Percentiles rank a stretch among this genome's conserved stretches.
phyloP scores from a whole-genome alignment of 2,329 filamentous ascomycete species.

The Clarireedia monteithiana region DNA sequence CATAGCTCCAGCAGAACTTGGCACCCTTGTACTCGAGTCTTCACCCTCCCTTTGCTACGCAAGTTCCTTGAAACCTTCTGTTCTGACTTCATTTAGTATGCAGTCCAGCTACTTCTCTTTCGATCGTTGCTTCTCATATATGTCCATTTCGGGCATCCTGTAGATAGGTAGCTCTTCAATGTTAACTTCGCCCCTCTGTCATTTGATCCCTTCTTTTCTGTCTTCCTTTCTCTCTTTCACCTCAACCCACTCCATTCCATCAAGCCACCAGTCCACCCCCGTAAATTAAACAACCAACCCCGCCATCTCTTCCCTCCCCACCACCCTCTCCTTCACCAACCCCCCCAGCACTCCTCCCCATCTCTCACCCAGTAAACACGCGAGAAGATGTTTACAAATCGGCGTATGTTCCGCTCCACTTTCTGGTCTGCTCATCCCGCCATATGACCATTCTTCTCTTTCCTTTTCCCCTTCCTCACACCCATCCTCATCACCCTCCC shows the following conservation, averaged over 20 bases:
- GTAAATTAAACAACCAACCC: slow-evolving; percentile 45
- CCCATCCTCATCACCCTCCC: slow-evolving; percentile 7
- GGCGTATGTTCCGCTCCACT: slow-evolving; percentile 32
- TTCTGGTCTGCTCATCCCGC: slow-evolving; percentile 35
- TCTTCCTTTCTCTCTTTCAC: background rate
- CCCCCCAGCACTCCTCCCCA: slow-evolving; percentile 50
- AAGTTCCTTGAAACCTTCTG: too few relatives aligned
- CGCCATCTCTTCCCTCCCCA: slow-evolving; percentile 60
- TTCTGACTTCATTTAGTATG: too few relatives aligned
- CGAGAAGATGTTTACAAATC: slow-evolving; percentile 84
- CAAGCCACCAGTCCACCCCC: background rate
- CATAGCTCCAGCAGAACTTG: too few relatives aligned
- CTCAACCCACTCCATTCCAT: background rate
- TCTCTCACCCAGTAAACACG: slow-evolving; percentile 65
- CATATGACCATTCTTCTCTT: slow-evolving; percentile 34
- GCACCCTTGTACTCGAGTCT: too few relatives aligned
- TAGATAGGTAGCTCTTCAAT: too few relatives aligned
- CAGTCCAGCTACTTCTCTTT: too few relatives aligned
- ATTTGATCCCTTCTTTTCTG: too few relatives aligned
- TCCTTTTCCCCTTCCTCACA: slow-evolving; percentile 12
- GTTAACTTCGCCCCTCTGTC: too few relatives aligned
- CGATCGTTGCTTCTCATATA: too few relatives aligned
- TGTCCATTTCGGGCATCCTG: too few relatives aligned
- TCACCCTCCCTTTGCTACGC: too few relatives aligned
- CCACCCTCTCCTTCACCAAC: slow-evolving; percentile 46